A percentile compares a stretch with the other conserved stretches of the same genome.
Evolutionary conservation across 2,329 filamentous ascomycete genomes (phyloP).

Genomic region (Pseudogymnoascus sp.): DNA sequence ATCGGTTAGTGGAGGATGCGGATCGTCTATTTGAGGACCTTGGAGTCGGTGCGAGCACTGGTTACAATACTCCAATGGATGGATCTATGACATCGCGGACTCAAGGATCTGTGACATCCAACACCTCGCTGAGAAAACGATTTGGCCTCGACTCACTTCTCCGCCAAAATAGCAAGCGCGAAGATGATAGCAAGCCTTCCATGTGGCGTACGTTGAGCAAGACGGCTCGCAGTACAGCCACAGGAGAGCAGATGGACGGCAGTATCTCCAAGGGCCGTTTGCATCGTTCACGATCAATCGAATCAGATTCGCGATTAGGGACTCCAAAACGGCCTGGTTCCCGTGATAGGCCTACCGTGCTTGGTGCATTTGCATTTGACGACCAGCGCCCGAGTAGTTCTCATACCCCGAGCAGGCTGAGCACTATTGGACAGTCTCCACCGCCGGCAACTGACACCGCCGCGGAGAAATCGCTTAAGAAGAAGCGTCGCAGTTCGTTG

Average conservation of each 20-base stretch:
- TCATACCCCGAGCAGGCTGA: conserved; percentile 34
- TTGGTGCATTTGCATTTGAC: conserved; percentile 58
- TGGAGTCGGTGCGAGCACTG: conserved; percentile 26
- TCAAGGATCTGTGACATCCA: conserved; percentile 69
- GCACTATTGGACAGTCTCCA: conserved; percentile 28
- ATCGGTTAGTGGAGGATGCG: conserved; percentile 82
- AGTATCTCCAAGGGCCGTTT: conserved; percentile 62
- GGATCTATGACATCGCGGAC: conserved; percentile 24
- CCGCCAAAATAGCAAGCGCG: conserved; percentile 70
- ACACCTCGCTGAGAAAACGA: conserved; percentile 73
- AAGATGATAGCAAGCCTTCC: conserved; percentile 64
- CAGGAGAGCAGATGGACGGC: conserved; percentile 45
- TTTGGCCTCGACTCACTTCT: conserved; percentile 73
- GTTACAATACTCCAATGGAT: conserved; percentile 18
- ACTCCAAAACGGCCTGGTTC: conserved; percentile 50
- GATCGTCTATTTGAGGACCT: conserved; percentile 76
- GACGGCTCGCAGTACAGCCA: conserved; percentile 54
- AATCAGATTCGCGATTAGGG: conserved; percentile 46
- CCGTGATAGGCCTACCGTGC: conserved; percentile 53
- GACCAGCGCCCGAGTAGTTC: conserved; percentile 51
- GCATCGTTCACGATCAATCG: conserved; percentile 69
- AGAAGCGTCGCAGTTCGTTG: conserved; percentile 83
- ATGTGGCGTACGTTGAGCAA: conserved; percentile 89
- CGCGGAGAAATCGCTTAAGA: conserved; percentile 46
- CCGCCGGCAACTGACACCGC: conserved; percentile 35